A percentile compares a stretch with the other conserved stretches of the same genome.
These are phyloP conservation scores for Pholiota microspora DNA, from an alignment of 768 basidiomycete species.

Conservation along the genomic window DNA sequence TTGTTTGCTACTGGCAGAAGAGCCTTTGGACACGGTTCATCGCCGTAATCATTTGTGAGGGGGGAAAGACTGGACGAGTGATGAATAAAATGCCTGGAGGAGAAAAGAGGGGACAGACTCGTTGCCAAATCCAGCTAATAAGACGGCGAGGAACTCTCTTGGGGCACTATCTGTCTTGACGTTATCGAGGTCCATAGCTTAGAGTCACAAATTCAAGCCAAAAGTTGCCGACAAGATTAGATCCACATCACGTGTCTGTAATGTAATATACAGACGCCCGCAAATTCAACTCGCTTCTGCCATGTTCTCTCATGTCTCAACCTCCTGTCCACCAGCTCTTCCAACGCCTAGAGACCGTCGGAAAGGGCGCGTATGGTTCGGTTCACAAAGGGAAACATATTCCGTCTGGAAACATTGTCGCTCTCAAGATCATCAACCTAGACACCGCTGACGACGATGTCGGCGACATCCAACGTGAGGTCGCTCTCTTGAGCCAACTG, in stretches of 20 bases:
- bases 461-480: slow-evolving; percentile 93
- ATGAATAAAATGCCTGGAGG: slow-evolving; percentile 15
- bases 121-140: slow-evolving; percentile 91
- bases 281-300: slow-evolving; percentile 8
- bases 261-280: slow-evolving; percentile 2
- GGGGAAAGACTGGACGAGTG: slow-evolving; percentile 57
- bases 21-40: slow-evolving; percentile 83
- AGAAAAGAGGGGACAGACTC: slow-evolving; percentile 49
- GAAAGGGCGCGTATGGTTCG: slow-evolving; percentile 94
- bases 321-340: slow-evolving; percentile 77
- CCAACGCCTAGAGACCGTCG: slow-evolving; percentile 86
- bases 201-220: background rate
- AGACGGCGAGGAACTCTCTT: slow-evolving; percentile 83
- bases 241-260: slow-evolving; percentile 15
- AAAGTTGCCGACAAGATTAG: slow-evolving; percentile 13
- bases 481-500: slow-evolving; percentile 87
- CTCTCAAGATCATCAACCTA: slow-evolving; percentile 98
- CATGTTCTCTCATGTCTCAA: slow-evolving; percentile 38
- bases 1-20: slow-evolving; percentile 85
- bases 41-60: slow-evolving; percentile 74
- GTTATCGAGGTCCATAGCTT: slow-evolving; percentile 62
- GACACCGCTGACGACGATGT: slow-evolving; percentile 97
- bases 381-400: slow-evolving; percentile 91
- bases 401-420: slow-evolving; percentile 83
- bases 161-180: slow-evolving; percentile 50